Conservation (phyloP, 176 grass and related monocot genomes). For the Tuctoria greenei region DNA sequence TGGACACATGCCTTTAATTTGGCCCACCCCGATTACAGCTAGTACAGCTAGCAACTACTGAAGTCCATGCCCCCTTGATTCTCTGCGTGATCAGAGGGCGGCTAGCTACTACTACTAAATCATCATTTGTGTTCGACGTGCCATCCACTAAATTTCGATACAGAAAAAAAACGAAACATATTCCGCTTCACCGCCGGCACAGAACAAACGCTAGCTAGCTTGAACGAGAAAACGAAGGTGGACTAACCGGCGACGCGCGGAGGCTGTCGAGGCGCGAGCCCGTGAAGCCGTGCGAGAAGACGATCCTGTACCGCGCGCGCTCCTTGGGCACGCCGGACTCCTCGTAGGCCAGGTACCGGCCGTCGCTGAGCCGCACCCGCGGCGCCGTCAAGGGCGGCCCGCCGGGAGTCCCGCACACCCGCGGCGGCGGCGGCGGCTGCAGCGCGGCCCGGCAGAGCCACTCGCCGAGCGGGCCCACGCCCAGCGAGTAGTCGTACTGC, state of each 20-base stretch:
- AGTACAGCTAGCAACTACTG: background rate
- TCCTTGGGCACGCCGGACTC: constrained; percentile 74
- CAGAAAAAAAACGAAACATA: no score
- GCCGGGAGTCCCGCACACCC: constrained; percentile 58
- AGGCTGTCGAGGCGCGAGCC: constrained; percentile 60
- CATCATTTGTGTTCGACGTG: background rate
- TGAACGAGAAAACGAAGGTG: no score
- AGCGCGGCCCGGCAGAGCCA: constrained; percentile 41
- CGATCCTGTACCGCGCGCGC: constrained; percentile 55
- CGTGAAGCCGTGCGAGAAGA: constrained; percentile 82
- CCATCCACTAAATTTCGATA: no score
- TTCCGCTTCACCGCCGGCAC: no score
- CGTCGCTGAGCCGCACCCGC: constrained; percentile 58
- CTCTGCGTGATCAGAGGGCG: background rate
- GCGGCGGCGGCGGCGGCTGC: constrained; percentile 43
- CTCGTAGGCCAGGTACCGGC: constrained; percentile 72
- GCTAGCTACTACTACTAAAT: background rate
- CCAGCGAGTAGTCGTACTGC: constrained; percentile 13
- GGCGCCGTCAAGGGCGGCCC: constrained; percentile 64
- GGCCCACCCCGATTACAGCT: background rate
- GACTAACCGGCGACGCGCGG: constrained; percentile 48
- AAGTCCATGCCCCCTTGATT: background rate
- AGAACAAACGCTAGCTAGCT: no score
- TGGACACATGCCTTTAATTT: background rate
- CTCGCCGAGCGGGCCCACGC: constrained; percentile 43